These are phyloP conservation scores for Centrapalus pauciflorus DNA, from an alignment of 129 eudicot species.

Conservation along the genomic window DNA sequence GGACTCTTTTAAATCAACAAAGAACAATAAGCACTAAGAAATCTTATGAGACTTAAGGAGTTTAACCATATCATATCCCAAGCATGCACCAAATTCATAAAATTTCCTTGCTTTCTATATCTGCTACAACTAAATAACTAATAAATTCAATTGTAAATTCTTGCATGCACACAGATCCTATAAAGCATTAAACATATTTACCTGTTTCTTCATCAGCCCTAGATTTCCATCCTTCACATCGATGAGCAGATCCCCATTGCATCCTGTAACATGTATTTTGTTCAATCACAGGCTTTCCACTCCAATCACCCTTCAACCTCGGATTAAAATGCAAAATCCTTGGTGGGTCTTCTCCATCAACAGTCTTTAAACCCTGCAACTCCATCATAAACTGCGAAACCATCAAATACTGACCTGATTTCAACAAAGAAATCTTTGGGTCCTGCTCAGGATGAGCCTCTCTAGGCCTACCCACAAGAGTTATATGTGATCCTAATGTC, in stretches of 20 bases:
- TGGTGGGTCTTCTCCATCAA: slow-evolving; percentile 91
- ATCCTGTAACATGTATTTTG: slow-evolving; percentile 87
- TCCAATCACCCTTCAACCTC: slow-evolving; percentile 90
- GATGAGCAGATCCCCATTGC: slow-evolving; percentile 85
- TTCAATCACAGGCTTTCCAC: slow-evolving; percentile 88
- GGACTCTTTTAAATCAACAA: neutral
- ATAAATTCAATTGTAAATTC: neutral
- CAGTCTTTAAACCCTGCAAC: slow-evolving; percentile 82
- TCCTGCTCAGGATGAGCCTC: slow-evolving; percentile 63
- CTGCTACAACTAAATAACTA: neutral
- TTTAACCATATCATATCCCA: neutral
- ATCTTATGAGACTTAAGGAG: neutral
- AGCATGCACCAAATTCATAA: neutral
- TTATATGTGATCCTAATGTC: slow-evolving; percentile 78
- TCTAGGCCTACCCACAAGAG: slow-evolving; percentile 64
- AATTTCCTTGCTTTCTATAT: neutral
- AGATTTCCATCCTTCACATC: slow-evolving; percentile 90
- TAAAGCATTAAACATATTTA: slow-evolving; percentile 21
- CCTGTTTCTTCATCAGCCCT: slow-evolving; percentile 88
- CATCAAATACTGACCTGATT: slow-evolving; percentile 67
- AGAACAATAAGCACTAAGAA: neutral
- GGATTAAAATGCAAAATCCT: slow-evolving; percentile 89
- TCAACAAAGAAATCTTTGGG: slow-evolving; percentile 70
- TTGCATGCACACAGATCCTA: too few relatives aligned
- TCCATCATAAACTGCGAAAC: slow-evolving; percentile 92